Evolutionary conservation across 169 alveolate species (phyloP), one percentile per base, ranked within the genome.

Genomic region (Cyclospora cayetanensis): DNA sequence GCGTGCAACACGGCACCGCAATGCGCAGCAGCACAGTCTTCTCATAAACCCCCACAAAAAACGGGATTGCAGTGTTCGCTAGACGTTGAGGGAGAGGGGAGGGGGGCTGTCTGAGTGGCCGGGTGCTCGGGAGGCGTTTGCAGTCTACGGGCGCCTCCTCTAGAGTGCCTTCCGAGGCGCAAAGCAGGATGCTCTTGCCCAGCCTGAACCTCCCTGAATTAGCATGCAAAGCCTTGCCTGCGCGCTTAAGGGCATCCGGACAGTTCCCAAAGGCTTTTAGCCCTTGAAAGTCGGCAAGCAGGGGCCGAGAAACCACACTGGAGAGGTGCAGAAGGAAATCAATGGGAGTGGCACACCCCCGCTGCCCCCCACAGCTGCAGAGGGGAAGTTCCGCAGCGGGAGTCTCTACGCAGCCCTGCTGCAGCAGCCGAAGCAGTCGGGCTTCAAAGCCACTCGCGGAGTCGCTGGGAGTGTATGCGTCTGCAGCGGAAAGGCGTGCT

Each of bases 371-470:
- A 22, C 60, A 46, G 25, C 11, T 12, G n/a, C 72, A 60, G n/a
- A n/a, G 27, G 18, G 2, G 55, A 1, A 34, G 31, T 72, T 79
- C 89, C 46, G 74, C 89, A 46, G 63, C 31, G 18, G 68, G 89
- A 43, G 34, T 52, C 50, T 79, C 89, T 29, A 79, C 35, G 89
- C 89, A 79, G 50, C 89, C 89, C 27, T 79, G 89, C 86, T 79
- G 89, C 74, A 79, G 89, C 89, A 79, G 52, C 72, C 31, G 89
- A 46, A 79, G 72, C 43, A 79, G 89, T 50, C 52, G 89, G 37
- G 53, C 34, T 27, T 79, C 89, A 1, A 52, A 43, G 0, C 72
- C 74, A 1, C 27, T 34, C 18, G 43, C 74, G 50, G 55, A 15
- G 29, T 37, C 72, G 25, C 22, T 15, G 22, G 74, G 74, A 31